Evolutionary conservation across 2,329 filamentous ascomycete species (phyloP).

Genomic region (Cladosporium sp.): DNA sequence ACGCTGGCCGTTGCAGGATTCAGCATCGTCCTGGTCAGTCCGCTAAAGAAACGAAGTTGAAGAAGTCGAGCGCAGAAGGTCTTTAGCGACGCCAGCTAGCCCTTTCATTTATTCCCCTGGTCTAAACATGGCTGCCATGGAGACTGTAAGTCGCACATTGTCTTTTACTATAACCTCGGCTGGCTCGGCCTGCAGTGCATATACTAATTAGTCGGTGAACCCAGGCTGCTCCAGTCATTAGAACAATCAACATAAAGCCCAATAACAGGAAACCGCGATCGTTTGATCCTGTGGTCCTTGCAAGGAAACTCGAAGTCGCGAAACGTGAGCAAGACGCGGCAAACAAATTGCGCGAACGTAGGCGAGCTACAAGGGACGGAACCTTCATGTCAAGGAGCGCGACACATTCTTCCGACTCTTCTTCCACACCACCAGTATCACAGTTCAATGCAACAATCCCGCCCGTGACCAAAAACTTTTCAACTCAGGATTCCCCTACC

Average conservation of each 20-base stretch:
- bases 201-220: neutral
- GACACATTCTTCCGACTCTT: conserved; percentile 8
- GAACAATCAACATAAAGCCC: conserved; percentile 6
- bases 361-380: conserved; percentile 13
- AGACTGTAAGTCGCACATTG: conserved; percentile 7
- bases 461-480: neutral
- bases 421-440: neutral
- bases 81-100: neutral
- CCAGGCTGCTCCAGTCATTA: conserved; percentile 6
- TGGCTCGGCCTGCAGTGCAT: neutral
- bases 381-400: conserved; percentile 1
- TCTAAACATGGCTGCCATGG: conserved; percentile 1
- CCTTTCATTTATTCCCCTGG: neutral
- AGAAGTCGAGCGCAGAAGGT: neutral
- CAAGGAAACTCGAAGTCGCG: conserved; percentile 18
- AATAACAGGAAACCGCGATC: neutral
- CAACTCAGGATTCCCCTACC: neutral
- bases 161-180: neutral
- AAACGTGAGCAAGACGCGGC: conserved; percentile 13
- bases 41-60: conserved; percentile 8
- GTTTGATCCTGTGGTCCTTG: conserved; percentile 14
- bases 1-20: conserved; percentile 6
- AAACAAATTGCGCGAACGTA: neutral
- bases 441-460: neutral
- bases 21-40: neutral